Base-by-base conservation (phyloP, 306 rosid species). In the Malus orientalis region DNA sequence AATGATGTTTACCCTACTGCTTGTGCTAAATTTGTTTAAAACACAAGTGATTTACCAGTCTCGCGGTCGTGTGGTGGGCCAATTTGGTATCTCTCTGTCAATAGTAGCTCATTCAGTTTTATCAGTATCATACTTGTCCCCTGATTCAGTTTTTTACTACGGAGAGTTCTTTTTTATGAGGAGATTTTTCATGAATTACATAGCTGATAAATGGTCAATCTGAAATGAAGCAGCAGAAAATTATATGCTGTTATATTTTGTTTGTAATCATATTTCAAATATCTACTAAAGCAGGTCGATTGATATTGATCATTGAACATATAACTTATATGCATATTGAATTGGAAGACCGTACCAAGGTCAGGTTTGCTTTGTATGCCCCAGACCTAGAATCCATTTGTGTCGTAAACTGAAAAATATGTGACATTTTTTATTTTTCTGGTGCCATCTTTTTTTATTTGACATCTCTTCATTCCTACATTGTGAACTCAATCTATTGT, bases 401-500 rank as follows among this genome's bases (percentile, higher is more conserved):
- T 20, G 49, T 74, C 55, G 2, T 67, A 33, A 29, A 59, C 11
- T 57, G 38, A 63, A 71, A 64, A 59, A 29, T 74, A 36, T 67
- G 25, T 71, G 67, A 74, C 54, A 33, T 33, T 33, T 33, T 33
- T 33, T 5, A 65, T 65, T 66, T 79, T 65, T 77, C 40, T 45
- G 5, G 47, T 33, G 74, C 66, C 22, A 71, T 78, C 44, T 67
- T 60, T 59, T 58, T 45, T 73, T 30, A 20, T 18, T 65, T 19
- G 71, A 25, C 18, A 20, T 74, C 38, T 36, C 36, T 57, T 58
- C 42, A 61, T 55, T 19, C 11, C 32, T 57, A 13, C 23, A 69
- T 73, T 69, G 58, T 69, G 60, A 84, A 71, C 76, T 75, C 55
- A 62, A 33, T 57, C 40, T 27, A 7, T 19, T 74, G 20, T 12